Evolutionary conservation across 139 green algal species (phyloP), one percentile per base, ranked within the genome.

Genomic region (Closterium sp.): DNA sequence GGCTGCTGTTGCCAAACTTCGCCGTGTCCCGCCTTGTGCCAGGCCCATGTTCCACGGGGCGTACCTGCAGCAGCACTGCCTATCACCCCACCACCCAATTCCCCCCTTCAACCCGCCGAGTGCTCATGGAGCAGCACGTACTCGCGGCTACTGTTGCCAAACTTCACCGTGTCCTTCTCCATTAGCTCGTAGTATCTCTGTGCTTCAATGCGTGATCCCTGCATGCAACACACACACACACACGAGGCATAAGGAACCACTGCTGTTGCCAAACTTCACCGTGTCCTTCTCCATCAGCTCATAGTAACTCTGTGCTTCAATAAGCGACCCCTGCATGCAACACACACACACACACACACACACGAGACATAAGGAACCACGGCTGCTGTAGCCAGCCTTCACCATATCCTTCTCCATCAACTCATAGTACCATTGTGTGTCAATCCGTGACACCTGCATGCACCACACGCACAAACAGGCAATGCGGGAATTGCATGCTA

Each of bases 81-180:
- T 45, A 45, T 45, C 38, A 45, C 38, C 38, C 38, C 38, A 45
- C 10, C 38, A 45, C 2, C 29, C 85, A 2, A 2, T 3, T 3
- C 28, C 29, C 29, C 85, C 29, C 38, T 1, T 22, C 2, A 73
- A 1, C 50, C 50, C 24, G 90, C 70, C 24, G 92, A 95, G 50
- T 95, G 87, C 70, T 95, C 98, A 89, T 98, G 96, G 70, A 99
- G 91, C 30, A 99, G 93, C n/a, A 99, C 96, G 87, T 99, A 99
- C 89, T 99, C 98, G 2, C 98, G 95, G 2, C 85, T 98, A 93
- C 95, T 87, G 84, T 87, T 87, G 84, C 84, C n/a, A 87, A 30
- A 87, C 84, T 31, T 87, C 22, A 87, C 22, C 84, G 28, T 87
- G 84, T 87, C n/a, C 27, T 32, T 87, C n/a, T 31, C n/a, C 84